Evolutionary conservation across 2,329 filamentous ascomycete genomes (phyloP), one percentile per base, ranked within the genome.

Genomic region (Trichoderma lentiforme): DNA sequence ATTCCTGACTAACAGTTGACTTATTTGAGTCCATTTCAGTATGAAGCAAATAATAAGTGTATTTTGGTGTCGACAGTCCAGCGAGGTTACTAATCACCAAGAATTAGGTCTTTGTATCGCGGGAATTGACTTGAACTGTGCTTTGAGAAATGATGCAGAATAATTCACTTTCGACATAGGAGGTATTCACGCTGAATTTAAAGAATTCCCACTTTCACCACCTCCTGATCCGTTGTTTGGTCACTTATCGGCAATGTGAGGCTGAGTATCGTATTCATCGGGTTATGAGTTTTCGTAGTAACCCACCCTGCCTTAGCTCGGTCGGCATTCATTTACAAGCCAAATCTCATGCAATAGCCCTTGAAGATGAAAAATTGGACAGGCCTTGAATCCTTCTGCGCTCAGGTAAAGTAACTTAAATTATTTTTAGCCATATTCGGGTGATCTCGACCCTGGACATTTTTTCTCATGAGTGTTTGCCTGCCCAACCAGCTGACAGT

Each of bases 211-310:
- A 7, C 18, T 14, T 24, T 24, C 3, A 24, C 21, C 7, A 3
- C 14, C 47, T 6, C 5, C 1, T 36, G 14, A 24, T 24, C 4
- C 8, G 28, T 36, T 6, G 8, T 12, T 4, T 18, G 0, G 11
- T 36, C n/a, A 12, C 24, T 51, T 32, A 32, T 53, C 7, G 3
- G 28, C 26, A 3, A 18, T 56, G 15, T 6, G n/a, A 65, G 63
- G 43, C 43, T 53, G 47, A 36, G 47, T 28, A 39, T 66, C 63
- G 63, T 66, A 36, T 56, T 56, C 21, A 36, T 66, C 63, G 47
- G 47, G 15, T 56, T 66, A 15, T 18, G 12, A 56, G 2, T 21
- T 63, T 63, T 63, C 24, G 6, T 9, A 28, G 21, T 30, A 63
- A n/a, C 60, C 34, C 24, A 26, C 21, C 60, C 8, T 47, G 14